phyloP scores from a whole-genome alignment of 441 rosid genomes.

The Aquilaria agallochum region DNA sequence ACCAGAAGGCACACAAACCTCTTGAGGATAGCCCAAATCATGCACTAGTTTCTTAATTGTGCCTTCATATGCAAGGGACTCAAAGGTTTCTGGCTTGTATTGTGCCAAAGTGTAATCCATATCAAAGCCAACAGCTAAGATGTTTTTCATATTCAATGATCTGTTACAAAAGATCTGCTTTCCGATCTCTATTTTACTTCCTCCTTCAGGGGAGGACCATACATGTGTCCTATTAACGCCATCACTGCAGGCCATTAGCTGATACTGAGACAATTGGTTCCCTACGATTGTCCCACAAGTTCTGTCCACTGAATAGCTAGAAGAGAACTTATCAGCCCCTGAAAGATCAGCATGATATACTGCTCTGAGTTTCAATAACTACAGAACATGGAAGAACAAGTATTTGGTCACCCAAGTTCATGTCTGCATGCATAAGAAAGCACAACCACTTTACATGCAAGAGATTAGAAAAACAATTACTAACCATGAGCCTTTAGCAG shows the following conservation, averaged over 20 bases:
- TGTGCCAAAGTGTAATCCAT: slow-evolving; percentile 99
- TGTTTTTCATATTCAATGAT: slow-evolving; percentile 90
- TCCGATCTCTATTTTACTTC: slow-evolving; percentile 48
- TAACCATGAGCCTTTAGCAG: no score
- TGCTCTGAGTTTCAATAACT: no score
- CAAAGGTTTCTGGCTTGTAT: slow-evolving; percentile 94
- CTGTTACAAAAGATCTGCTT: slow-evolving; percentile 95
- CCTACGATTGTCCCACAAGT: slow-evolving; percentile 25
- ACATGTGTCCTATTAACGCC: slow-evolving; percentile 39
- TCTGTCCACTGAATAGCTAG: slow-evolving; percentile 52
- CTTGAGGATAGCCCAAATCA: slow-evolving; percentile 83
- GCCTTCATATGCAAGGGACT: slow-evolving; percentile 93
- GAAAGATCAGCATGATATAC: slow-evolving; percentile 2
- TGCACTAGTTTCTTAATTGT: slow-evolving; percentile 82
- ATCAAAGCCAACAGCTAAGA: slow-evolving; percentile 95
- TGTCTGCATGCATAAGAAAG: no score
- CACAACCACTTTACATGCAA: no score
- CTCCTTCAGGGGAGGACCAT: slow-evolving; percentile 80
- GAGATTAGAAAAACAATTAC: no score
- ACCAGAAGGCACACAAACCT: slow-evolving; percentile 50
- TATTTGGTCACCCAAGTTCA: no score
- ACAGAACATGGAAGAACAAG: no score
- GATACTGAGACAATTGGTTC: slow-evolving; percentile 30
- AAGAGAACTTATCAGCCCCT: slow-evolving; percentile 48
- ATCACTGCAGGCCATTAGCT: slow-evolving; percentile 22